phyloP scores from a whole-genome alignment of 176 grass and related monocot species.

The Eleusine indica region DNA sequence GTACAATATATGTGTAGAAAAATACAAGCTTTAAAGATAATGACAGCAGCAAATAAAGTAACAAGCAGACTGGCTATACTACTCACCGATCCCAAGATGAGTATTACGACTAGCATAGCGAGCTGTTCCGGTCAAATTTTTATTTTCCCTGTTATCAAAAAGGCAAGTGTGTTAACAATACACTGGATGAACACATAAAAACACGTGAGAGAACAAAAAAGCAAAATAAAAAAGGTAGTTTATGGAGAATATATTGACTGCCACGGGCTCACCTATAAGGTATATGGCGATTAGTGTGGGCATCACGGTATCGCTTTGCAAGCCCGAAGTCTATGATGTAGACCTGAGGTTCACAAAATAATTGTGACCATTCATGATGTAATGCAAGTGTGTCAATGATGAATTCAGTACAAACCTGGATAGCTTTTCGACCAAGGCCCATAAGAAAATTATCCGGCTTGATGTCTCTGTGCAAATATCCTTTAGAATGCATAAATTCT shows the following conservation, averaged over 20 bases:
- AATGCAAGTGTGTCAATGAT: slow-evolving; percentile 19
- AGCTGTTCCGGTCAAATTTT: slow-evolving; percentile 77
- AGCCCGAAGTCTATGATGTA: slow-evolving; percentile 91
- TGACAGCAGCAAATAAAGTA: slow-evolving; percentile 21
- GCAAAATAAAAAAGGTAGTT: neutral
- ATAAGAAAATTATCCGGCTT: slow-evolving; percentile 89
- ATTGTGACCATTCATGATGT: neutral
- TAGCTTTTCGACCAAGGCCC: slow-evolving; percentile 84
- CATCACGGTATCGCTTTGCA: slow-evolving; percentile 80
- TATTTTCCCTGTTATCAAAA: slow-evolving; percentile 59
- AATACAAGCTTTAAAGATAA: slow-evolving; percentile 28
- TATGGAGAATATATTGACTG: neutral
- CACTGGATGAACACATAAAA: slow-evolving; percentile 2
- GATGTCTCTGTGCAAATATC: slow-evolving; percentile 81
- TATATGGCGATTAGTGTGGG: slow-evolving; percentile 73
- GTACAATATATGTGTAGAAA: neutral
- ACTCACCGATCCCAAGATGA: slow-evolving; percentile 74
- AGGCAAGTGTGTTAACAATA: neutral
- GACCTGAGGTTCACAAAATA: slow-evolving; percentile 54
- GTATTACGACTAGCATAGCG: slow-evolving; percentile 76
- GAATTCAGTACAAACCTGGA: slow-evolving; percentile 56
- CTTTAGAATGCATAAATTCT: slow-evolving; percentile 81
- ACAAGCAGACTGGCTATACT: neutral
- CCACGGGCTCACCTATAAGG: slow-evolving; percentile 55
- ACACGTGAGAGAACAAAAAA: slow-evolving; percentile 5